Evolutionary conservation across 75 land plant species (phyloP).

Genomic region (Pinus taeda): DNA sequence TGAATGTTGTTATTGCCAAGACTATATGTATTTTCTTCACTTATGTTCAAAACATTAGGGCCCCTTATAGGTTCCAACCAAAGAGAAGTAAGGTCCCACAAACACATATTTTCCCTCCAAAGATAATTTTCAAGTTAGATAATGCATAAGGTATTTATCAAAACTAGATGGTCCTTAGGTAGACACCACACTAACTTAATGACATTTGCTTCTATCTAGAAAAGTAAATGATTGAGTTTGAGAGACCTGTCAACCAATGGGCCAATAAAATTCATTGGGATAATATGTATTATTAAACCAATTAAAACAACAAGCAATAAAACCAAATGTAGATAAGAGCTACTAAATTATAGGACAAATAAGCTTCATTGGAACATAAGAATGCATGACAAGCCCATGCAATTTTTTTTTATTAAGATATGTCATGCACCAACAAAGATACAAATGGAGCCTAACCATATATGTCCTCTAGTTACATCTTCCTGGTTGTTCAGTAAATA

Average conservation of each 20-base stretch:
- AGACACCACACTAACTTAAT: too few species aligned
- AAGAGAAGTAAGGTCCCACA: too few species aligned
- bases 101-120: too few species aligned
- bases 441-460: constrained; percentile 11
- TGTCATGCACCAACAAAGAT: neutral
- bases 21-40: too few species aligned
- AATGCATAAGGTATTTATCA: too few species aligned
- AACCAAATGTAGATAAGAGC: constrained; percentile 1
- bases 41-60: too few species aligned
- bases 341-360: too few species aligned
- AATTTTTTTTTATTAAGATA: too few species aligned
- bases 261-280: constrained; percentile 21
- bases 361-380: neutral
- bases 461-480: constrained; percentile 17
- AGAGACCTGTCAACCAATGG: constrained; percentile 2
- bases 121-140: too few species aligned
- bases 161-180: too few species aligned
- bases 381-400: neutral
- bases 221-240: constrained; percentile 17
- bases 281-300: constrained; percentile 21
- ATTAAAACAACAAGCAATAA: constrained; percentile 18
- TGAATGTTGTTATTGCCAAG: too few species aligned
- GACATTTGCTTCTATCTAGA: constrained; percentile 6
- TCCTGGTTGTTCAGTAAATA: constrained; percentile 19
- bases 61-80: too few species aligned